These are phyloP conservation scores for Ceratobasidium sp. DNA, from an alignment of 1,284 basidiomycete genomes.

Conservation along the genomic window DNA sequence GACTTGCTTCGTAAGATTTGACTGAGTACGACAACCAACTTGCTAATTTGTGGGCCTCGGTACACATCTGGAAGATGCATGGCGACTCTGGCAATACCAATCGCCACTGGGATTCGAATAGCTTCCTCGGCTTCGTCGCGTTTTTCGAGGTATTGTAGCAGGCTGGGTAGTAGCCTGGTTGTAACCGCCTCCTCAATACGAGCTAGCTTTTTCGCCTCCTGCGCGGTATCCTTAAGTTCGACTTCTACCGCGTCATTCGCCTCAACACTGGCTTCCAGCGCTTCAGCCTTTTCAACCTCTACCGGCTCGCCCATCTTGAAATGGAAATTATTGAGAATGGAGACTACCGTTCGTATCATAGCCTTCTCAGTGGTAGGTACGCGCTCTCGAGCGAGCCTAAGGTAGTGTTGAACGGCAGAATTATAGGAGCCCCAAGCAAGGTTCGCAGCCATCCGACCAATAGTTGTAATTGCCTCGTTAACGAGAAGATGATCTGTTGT, in stretches of 20 bases:
- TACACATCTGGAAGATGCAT: constrained; percentile 80
- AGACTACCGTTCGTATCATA: constrained; percentile 88
- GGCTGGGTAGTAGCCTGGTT: constrained; percentile 78
- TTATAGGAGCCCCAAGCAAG: constrained; percentile 91
- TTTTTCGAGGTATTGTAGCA: constrained; percentile 84
- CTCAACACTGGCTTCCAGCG: constrained; percentile 57
- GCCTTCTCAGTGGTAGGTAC: constrained; percentile 80
- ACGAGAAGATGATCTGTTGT: constrained; percentile 92
- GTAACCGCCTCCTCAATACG: constrained; percentile 85
- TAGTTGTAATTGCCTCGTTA: constrained; percentile 88
- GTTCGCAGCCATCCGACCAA: constrained; percentile 80
- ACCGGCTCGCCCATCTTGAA: constrained; percentile 80
- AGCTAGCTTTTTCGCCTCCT: constrained; percentile 44
- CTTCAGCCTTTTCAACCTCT: constrained; percentile 49
- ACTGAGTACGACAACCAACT: constrained; percentile 86
- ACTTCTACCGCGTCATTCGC: constrained; percentile 54
- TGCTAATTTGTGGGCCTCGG: constrained; percentile 81
- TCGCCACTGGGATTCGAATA: constrained; percentile 88
- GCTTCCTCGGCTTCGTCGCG: constrained; percentile 88
- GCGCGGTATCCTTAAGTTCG: constrained; percentile 49
- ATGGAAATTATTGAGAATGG: constrained; percentile 92
- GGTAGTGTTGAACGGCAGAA: constrained; percentile 84
- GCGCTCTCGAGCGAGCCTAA: constrained; percentile 80
- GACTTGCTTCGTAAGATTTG: constrained; percentile 93
- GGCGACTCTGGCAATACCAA: constrained; percentile 91